phyloP scores from a whole-genome alignment of 208 protist genomes.

The Leishmania major region DNA sequence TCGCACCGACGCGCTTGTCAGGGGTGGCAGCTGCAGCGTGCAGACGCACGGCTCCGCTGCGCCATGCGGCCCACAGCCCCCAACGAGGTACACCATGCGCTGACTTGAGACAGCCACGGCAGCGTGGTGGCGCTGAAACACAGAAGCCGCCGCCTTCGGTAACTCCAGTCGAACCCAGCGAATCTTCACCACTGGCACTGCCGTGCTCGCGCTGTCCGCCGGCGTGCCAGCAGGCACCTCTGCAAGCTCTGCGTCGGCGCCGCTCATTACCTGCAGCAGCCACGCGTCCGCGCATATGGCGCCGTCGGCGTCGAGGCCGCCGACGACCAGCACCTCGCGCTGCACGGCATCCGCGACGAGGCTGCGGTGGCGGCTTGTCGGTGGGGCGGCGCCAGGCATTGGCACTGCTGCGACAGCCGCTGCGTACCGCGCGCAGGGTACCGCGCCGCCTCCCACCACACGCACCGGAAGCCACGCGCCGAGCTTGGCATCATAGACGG shows the following conservation, averaged over 20 bases:
- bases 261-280: conserved; percentile 51
- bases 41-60: conserved; percentile 11
- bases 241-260: conserved; percentile 18
- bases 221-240: conserved; percentile 8
- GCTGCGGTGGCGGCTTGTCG: conserved; percentile 1
- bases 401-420: conserved; percentile 56
- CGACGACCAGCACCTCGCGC: conserved; percentile 69
- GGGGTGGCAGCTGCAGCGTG: conserved; percentile 18
- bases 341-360: conserved; percentile 24
- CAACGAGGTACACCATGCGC: conserved; percentile 60
- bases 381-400: conserved; percentile 9
- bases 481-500: conserved; percentile 45
- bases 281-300: conserved; percentile 66
- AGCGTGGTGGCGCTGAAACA: conserved; percentile 42
- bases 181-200: conserved; percentile 11
- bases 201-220: not conserved
- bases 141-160: not conserved
- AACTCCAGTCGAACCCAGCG: conserved; percentile 32
- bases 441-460: conserved; percentile 42
- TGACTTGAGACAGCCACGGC: conserved; percentile 35
- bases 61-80: conserved; percentile 26
- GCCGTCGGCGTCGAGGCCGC: conserved; percentile 60
- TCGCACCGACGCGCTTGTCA: conserved; percentile 16
- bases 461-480: conserved; percentile 51
- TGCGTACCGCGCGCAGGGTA: conserved; percentile 46